phyloP scores from a whole-genome alignment of 192 early-diverging fungal genomes.

The Backusella westeae region DNA sequence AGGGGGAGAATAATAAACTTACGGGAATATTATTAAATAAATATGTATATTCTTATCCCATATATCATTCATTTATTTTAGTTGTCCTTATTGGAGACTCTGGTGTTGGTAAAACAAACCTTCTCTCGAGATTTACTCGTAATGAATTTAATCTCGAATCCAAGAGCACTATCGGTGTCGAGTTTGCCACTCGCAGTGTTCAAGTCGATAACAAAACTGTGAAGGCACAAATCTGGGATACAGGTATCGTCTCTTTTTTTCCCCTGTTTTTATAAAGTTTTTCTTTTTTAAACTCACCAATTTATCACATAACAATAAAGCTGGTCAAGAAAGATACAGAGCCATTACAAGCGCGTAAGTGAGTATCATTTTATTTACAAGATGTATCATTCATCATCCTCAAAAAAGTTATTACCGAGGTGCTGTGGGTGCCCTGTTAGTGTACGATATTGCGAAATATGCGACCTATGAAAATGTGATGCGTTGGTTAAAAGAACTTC shows the following conservation, averaged over 20 bases:
- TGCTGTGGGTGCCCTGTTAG: constrained; percentile 93
- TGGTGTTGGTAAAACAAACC: constrained; percentile 96
- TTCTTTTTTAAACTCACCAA: not conserved
- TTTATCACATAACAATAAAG: constrained; percentile 21
- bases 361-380: not conserved
- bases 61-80: constrained; percentile 18
- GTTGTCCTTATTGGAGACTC: constrained; percentile 94
- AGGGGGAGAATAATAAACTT: not conserved
- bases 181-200: constrained; percentile 94
- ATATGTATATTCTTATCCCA: not conserved
- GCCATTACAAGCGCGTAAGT: constrained; percentile 73
- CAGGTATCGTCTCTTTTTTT: constrained; percentile 51
- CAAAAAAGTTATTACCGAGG: constrained; percentile 85
- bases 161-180: constrained; percentile 99
- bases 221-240: constrained; percentile 99
- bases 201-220: constrained; percentile 95
- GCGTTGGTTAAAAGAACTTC: constrained; percentile 97
- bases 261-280: not conserved
- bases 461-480: constrained; percentile 93
- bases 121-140: constrained; percentile 92
- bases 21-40: not conserved
- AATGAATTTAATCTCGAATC: constrained; percentile 98
- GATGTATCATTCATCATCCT: not conserved
- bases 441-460: constrained; percentile 98
- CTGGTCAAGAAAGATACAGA: constrained; percentile 76